phyloP scores from a whole-genome alignment of 805 yeast species.

The Metahyphopichia silvanorum region DNA sequence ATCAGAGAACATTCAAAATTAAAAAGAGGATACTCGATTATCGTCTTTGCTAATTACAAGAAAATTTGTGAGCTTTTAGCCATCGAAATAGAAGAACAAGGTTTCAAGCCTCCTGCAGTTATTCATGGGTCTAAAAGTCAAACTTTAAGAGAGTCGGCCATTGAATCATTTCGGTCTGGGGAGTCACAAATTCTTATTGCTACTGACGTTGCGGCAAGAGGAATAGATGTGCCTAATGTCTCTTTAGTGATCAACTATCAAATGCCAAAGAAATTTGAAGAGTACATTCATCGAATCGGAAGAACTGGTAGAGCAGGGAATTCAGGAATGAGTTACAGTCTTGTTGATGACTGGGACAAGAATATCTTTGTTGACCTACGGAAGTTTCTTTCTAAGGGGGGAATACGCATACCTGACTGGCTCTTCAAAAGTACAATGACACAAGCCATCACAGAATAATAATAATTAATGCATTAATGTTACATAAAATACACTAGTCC shows the following conservation, averaged over 20 bases:
- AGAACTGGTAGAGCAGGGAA: conserved; percentile 96
- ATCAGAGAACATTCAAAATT: conserved; percentile 41
- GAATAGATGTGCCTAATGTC: conserved; percentile 87
- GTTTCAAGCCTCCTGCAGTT: conserved; percentile 47
- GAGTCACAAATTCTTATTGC: conserved; percentile 69
- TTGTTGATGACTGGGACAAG: conserved; percentile 56
- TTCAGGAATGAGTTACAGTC: conserved; percentile 71
- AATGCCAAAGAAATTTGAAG: conserved; percentile 74
- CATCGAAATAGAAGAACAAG: conserved; percentile 39
- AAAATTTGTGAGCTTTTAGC: conserved; percentile 67
- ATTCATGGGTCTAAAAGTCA: conserved; percentile 89
- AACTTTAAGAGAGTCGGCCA: conserved; percentile 77
- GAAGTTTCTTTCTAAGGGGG: conserved; percentile 41
- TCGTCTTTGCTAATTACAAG: conserved; percentile 79
- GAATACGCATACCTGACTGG: conserved; percentile 28
- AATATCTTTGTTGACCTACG: conserved; percentile 50
- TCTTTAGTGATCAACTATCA: conserved; percentile 84
- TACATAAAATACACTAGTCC: too few species aligned
- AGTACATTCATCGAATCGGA: conserved; percentile 89
- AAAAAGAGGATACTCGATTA: conserved; percentile 38
- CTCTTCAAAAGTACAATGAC: conserved; percentile 7
- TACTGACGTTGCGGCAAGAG: conserved; percentile 95
- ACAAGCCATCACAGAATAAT: conserved; percentile 1
- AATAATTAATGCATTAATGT: too few species aligned
- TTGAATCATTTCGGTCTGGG: conserved; percentile 55